A percentile compares a stretch with the other conserved stretches of the same genome.
phyloP scores from a whole-genome alignment of 331 rosid species.

The Phaseolus coccineus region DNA sequence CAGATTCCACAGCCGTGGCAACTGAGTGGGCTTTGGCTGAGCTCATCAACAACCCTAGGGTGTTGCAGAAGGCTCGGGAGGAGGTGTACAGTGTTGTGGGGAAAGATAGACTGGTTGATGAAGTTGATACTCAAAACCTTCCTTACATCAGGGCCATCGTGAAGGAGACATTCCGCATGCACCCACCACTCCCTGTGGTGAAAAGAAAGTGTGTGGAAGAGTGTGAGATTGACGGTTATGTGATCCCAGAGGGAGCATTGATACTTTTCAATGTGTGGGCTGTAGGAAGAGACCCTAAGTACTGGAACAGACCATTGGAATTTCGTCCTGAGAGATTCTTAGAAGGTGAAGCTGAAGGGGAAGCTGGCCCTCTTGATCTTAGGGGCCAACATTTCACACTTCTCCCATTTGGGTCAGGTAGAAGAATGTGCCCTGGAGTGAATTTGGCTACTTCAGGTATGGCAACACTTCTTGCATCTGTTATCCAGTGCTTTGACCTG shows the following conservation, averaged over 20 bases:
- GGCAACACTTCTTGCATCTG: constrained; percentile 45
- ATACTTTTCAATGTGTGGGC: constrained; percentile 42
- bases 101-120: constrained; percentile 44
- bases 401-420: too few species aligned
- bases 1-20: constrained; percentile 45
- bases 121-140: constrained; percentile 18
- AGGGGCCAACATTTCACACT: too few species aligned
- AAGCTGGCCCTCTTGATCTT: too few species aligned
- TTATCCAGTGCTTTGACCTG: constrained; percentile 54
- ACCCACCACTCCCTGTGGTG: constrained; percentile 51
- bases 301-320: too few species aligned
- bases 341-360: too few species aligned
- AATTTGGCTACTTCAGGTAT: constrained; percentile 47
- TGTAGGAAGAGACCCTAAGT: too few species aligned
- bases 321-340: too few species aligned
- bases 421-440: background rate
- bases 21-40: constrained; percentile 46
- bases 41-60: constrained; percentile 45
- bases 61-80: constrained; percentile 42
- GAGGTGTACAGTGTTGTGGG: constrained; percentile 44
- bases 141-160: constrained; percentile 37
- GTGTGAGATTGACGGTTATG: constrained; percentile 41
- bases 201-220: constrained; percentile 44
- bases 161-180: constrained; percentile 49
- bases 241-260: constrained; percentile 51